These are phyloP conservation scores for Solanum raphanifolium DNA, from an alignment of 257 asterid genomes.

Conservation along the genomic window DNA sequence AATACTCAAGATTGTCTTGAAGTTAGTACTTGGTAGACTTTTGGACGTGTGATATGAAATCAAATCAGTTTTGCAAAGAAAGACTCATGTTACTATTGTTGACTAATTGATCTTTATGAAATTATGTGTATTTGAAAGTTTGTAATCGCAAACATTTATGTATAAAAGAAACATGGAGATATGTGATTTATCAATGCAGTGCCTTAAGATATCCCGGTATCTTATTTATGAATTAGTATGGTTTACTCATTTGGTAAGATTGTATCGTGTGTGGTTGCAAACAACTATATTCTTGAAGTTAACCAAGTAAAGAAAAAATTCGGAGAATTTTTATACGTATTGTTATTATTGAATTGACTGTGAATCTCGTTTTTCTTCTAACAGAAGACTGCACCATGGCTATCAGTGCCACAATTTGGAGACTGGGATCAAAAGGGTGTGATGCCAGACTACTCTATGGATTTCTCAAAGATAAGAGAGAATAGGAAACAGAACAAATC, in stretches of 20 bases:
- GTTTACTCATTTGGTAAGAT: not conserved
- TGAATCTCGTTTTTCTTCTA: not conserved
- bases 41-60: not conserved
- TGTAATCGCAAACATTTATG: not conserved
- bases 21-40: not conserved
- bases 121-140: not conserved
- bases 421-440: slow-evolving; percentile 90
- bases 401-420: slow-evolving; percentile 90
- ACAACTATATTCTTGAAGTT: not conserved
- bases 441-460: slow-evolving; percentile 80
- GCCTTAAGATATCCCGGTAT: not conserved
- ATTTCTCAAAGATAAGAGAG: slow-evolving; percentile 76
- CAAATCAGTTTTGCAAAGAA: not conserved
- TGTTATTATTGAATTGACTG: not conserved
- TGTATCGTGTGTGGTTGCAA: not conserved
- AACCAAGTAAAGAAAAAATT: not conserved
- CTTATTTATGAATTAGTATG: not conserved
- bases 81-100: not conserved
- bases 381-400: slow-evolving; percentile 62
- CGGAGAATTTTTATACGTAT: not conserved
- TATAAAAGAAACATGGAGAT: not conserved
- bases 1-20: not conserved
- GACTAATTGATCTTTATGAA: not conserved
- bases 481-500: slow-evolving; percentile 89
- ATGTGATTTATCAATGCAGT: not conserved